Base-by-base conservation (phyloP, 768 basidiomycete genomes). In the Sarcodon sp. region DNA sequence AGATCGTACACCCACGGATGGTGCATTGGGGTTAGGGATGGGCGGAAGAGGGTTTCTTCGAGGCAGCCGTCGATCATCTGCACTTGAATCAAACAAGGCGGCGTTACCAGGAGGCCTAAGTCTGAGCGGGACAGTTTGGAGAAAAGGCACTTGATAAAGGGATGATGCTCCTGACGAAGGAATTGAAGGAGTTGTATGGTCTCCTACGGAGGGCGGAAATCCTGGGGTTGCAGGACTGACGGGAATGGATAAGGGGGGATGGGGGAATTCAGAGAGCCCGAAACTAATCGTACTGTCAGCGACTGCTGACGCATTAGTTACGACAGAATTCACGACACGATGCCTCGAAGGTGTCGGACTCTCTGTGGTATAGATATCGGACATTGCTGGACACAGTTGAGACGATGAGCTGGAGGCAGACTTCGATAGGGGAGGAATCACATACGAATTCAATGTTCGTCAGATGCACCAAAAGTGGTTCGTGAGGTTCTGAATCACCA, bases 221-320 rank as follows among this genome's bases (percentile, higher is more conserved):
- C 55, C 52, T 34, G 55, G 59, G 33, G 61, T 55, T 36, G 59
- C 54, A 37, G 62, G 57, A 46, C 64, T 66, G 45, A 61, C 53
- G 32, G 62, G 56, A 9, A 59, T 51, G 18, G 65, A 60, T 21
- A 64, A 55, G 21, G 79, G 77, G 1, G 76, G 75, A 44, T 65
- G 63, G 16, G 77, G 77, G 50, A 80, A 82, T 46, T 71, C 67
- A 33, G 71, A 71, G 47, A 76, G 64, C 27, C 53, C 56, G 54
- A 70, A 68, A 58, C 72, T 75, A 41, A 79, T 72, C 31, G 75
- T 74, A 46, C 75, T 78, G 45, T 72, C 73, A 33, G 77, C 75
- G 36, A 77, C 59, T 27, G 68, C 73, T n/a, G 79, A 79, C 6
- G 70, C 74, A 50, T 68, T 72, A 35, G 77, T 78, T 46, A 69